Percentiles rank a stretch among this genome's conserved stretches.
These are phyloP conservation scores for Penicillium paneum DNA, from an alignment of 2,329 filamentous ascomycete species.

Conservation along the genomic window DNA sequence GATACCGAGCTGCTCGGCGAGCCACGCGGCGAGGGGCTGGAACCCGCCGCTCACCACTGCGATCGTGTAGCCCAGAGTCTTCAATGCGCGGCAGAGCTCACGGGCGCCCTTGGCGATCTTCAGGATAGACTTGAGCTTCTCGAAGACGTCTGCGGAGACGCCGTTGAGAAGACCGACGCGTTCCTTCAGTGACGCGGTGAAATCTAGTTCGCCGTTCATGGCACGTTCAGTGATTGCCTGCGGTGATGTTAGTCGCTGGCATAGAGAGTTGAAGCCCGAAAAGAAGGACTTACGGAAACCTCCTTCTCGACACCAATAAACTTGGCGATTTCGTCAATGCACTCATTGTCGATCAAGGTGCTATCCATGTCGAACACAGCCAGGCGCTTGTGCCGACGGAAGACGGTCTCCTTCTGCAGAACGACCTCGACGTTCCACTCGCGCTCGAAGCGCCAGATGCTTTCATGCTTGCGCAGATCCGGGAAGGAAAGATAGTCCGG, in stretches of 20 bases:
- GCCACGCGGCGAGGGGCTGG: conserved; percentile 80
- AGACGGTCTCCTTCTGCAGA: conserved; percentile 69
- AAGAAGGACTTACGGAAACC: conserved; percentile 58
- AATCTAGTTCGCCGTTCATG: conserved; percentile 95
- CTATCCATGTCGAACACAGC: conserved; percentile 99
- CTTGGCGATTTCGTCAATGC: conserved; percentile 90
- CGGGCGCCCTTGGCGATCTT: conserved; percentile 78
- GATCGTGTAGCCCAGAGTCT: conserved; percentile 76
- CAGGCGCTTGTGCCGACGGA: conserved; percentile 75
- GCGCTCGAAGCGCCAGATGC: conserved; percentile 77
- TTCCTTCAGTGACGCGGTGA: conserved; percentile 76
- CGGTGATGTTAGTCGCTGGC: conserved; percentile 8
- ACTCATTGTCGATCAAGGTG: conserved; percentile 94
- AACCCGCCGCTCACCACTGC: conserved; percentile 93
- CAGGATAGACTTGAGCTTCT: conserved; percentile 69
- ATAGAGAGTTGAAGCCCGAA: neutral
- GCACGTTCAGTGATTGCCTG: conserved; percentile 81
- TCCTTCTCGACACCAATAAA: conserved; percentile 76
- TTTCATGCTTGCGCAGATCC: conserved; percentile 75
- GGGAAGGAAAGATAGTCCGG: conserved; percentile 53
- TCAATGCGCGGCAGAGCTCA: conserved; percentile 70
- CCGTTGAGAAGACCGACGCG: conserved; percentile 78
- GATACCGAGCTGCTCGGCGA: conserved; percentile 74
- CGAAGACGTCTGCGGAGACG: conserved; percentile 73
- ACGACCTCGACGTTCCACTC: conserved; percentile 87